Percentiles rank a stretch among this genome's conserved stretches.
Evolutionary conservation across 805 yeast genomes (phyloP).

Genomic region (Scheffersomyces lignosus): DNA sequence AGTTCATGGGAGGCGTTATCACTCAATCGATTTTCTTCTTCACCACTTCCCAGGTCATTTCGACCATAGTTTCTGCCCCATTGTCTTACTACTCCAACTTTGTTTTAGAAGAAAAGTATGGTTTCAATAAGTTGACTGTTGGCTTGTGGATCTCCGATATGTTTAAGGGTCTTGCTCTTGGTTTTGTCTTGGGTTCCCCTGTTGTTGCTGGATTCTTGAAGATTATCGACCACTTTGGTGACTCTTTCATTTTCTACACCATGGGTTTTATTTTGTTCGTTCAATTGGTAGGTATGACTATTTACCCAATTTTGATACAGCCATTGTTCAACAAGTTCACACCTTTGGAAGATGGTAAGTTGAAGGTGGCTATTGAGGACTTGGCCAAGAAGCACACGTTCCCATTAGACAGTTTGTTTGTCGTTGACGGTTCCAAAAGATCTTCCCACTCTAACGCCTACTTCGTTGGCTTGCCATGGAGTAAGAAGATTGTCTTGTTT

Average conservation of each 20-base stretch:
- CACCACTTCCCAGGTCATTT: slow-evolving; percentile 50
- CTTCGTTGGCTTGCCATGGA: slow-evolving; percentile 95
- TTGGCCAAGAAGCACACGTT: slow-evolving; percentile 75
- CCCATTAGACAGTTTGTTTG: slow-evolving; percentile 84
- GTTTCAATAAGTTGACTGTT: slow-evolving; percentile 85
- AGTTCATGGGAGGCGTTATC: slow-evolving; percentile 54
- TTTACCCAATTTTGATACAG: slow-evolving; percentile 82
- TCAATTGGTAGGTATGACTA: slow-evolving; percentile 71
- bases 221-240: slow-evolving; percentile 78
- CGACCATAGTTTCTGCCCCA: slow-evolving; percentile 64
- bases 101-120: slow-evolving; percentile 87
- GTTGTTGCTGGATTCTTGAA: slow-evolving; percentile 72
- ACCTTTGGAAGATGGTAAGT: slow-evolving; percentile 87
- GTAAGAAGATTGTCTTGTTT: slow-evolving; percentile 89
- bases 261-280: slow-evolving; percentile 69
- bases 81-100: slow-evolving; percentile 73
- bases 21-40: slow-evolving; percentile 69
- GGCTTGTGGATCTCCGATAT: slow-evolving; percentile 72
- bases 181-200: slow-evolving; percentile 66
- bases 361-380: slow-evolving; percentile 76
- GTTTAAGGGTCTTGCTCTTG: slow-evolving; percentile 57
- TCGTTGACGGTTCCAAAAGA: slow-evolving; percentile 95
- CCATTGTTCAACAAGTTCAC: slow-evolving; percentile 91
- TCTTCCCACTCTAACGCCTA: slow-evolving; percentile 97
- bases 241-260: slow-evolving; percentile 76